Evolutionary conservation across 257 asterid species (phyloP), one percentile per base, ranked within the genome.

Genomic region (Solanum paucissectum): DNA sequence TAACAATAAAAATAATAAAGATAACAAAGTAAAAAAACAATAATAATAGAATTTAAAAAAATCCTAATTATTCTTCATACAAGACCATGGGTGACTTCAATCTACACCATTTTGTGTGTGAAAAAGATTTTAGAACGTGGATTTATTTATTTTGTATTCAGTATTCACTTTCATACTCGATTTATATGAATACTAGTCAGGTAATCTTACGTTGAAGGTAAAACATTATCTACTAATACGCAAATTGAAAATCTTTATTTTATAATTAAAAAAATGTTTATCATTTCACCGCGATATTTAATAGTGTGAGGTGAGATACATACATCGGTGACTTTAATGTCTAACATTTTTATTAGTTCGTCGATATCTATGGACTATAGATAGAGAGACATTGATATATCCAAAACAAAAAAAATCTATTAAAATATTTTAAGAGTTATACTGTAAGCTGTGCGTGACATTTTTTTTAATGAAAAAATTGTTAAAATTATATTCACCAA

Each of bases 181-280:
- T 52, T 52, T 52, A 52, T 52, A 52, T 52, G 23, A 52, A 52
- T 52, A 0, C 3, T 2, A 14, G 62, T 52, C 18, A 29, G 0
- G 2, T 7, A 69, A 12, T 3, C 16, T 12, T 29, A 29, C 2
- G 1, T 69, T 0, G 6, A 14, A 4, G 3, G 12, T 32, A 3
- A 32, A 71, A 14, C 2, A 2, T 4, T 12, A 1, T 32, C 6
- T 32, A 71, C 0, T 71, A 71, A 7, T 32, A 71, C 9, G 14
- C 3, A 9, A 32, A 71, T 71, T 1, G 0, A 69, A 29, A 68
- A 69, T 0, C 0, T 0, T 8, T 7, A 32, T 14, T 27, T 32
- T 2, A 69, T 32, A 29, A 69, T 6, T 6, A 6, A 68, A 29
- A 9, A 69, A 6, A 49, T 29, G 29, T 29, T 69, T 69, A 69